phyloP scores from a whole-genome alignment of 441 rosid genomes.

The Erodium trifolium region DNA sequence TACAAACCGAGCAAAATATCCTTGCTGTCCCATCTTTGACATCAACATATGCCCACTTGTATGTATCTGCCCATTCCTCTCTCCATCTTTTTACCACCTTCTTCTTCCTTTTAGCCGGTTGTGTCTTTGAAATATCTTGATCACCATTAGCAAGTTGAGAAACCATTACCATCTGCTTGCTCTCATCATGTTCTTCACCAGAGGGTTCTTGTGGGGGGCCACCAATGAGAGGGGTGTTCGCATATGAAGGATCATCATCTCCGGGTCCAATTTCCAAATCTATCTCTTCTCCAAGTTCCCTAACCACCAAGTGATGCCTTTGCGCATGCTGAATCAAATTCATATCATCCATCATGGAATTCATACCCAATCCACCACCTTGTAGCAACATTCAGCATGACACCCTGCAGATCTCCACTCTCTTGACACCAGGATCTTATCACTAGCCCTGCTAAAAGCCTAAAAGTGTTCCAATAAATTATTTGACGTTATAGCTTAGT shows the following conservation, averaged over 20 bases:
- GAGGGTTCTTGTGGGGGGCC: slow-evolving; percentile 66
- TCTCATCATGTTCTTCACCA: slow-evolving; percentile 71
- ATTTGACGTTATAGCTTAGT: background rate
- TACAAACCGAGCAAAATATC: slow-evolving; percentile 94
- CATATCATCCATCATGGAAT: slow-evolving; percentile 92
- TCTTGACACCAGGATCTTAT: no score
- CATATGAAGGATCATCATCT: slow-evolving; percentile 80
- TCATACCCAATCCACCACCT: slow-evolving; percentile 70
- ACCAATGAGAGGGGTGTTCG: slow-evolving; percentile 59
- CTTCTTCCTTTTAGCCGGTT: slow-evolving; percentile 77
- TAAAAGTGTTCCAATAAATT: background rate
- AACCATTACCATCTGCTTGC: slow-evolving; percentile 65
- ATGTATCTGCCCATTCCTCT: slow-evolving; percentile 99
- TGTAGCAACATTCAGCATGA: slow-evolving; percentile 96
- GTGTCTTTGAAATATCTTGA: slow-evolving; percentile 61
- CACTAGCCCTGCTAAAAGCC: background rate
- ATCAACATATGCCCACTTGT: slow-evolving; percentile 98
- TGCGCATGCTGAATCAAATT: slow-evolving; percentile 95
- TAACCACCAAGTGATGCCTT: slow-evolving; percentile 88
- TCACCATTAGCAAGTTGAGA: slow-evolving; percentile 62
- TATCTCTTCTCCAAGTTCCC: slow-evolving; percentile 93
- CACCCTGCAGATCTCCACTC: slow-evolving; percentile 26
- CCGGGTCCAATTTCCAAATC: slow-evolving; percentile 96
- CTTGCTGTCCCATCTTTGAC: slow-evolving; percentile 93
- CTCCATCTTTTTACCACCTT: slow-evolving; percentile 98